Evolutionary conservation across 2,329 filamentous ascomycete genomes (phyloP).

Genomic region (Achaetomium macrosporum): DNA sequence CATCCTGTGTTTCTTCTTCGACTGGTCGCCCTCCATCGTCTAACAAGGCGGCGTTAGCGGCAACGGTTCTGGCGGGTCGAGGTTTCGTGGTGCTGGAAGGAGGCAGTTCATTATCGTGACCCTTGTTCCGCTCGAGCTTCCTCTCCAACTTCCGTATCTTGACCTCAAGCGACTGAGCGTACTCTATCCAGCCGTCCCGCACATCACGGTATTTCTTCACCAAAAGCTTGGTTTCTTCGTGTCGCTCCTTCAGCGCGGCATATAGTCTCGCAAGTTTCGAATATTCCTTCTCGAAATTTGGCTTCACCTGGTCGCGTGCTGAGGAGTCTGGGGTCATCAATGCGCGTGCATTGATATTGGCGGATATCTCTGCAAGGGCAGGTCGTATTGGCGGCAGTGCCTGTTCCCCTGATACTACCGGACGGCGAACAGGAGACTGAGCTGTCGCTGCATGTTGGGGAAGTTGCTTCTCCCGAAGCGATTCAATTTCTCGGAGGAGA

Average conservation of each 20-base stretch:
- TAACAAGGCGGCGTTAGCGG: background rate
- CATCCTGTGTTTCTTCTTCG: constrained; percentile 8
- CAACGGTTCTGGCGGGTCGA: background rate
- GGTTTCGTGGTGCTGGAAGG: background rate
- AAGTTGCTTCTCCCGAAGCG: constrained; percentile 22
- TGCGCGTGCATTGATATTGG: constrained; percentile 7
- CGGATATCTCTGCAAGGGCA: constrained; percentile 17
- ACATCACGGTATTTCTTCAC: constrained; percentile 38
- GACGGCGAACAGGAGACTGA: background rate
- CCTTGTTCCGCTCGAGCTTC: constrained; percentile 22
- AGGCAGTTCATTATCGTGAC: background rate
- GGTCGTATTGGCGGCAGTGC: background rate
- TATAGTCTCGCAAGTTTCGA: constrained; percentile 27
- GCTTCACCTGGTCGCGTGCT: background rate
- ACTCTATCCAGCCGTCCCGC: constrained; percentile 40
- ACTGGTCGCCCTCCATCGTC: background rate
- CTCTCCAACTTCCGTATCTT: constrained; percentile 40
- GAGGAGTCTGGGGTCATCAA: background rate
- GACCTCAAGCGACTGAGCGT: constrained; percentile 38
- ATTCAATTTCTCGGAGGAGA: constrained; percentile 34
- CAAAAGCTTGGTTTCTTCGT: constrained; percentile 33
- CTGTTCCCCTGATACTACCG: background rate
- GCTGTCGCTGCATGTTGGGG: background rate
- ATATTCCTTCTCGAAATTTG: constrained; percentile 15
- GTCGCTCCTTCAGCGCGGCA: constrained; percentile 35